Evolutionary conservation across 768 basidiomycete species (phyloP).

Genomic region (Cantharellus anzutake): DNA sequence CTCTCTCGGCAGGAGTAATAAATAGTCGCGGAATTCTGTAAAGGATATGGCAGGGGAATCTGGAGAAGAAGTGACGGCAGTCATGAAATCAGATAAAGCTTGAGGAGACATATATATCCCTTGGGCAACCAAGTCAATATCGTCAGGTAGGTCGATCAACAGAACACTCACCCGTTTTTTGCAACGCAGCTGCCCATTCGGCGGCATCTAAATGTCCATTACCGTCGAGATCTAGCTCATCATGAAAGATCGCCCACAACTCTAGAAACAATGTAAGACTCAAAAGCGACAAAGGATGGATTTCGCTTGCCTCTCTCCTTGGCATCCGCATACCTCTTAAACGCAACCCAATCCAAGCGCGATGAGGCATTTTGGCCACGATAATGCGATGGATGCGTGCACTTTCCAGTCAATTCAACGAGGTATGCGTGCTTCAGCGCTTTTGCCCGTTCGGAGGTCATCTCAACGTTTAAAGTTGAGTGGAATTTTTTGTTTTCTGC

Average conservation of each 20-base stretch:
- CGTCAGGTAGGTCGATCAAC: background rate
- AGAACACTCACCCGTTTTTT: slow-evolving; percentile 41
- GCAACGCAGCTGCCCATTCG: slow-evolving; percentile 42
- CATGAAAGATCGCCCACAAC: slow-evolving; percentile 79
- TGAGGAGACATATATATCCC: slow-evolving; percentile 22
- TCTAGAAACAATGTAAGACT: slow-evolving; percentile 25
- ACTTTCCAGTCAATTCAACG: slow-evolving; percentile 42
- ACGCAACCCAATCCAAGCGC: slow-evolving; percentile 42
- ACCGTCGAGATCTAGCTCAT: slow-evolving; percentile 77
- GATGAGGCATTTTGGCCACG: slow-evolving; percentile 19
- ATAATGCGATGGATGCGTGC: slow-evolving; percentile 7
- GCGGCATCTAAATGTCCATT: slow-evolving; percentile 61
- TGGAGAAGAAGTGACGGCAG: slow-evolving; percentile 51
- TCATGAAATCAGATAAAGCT: slow-evolving; percentile 68
- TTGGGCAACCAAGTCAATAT: too few species aligned
- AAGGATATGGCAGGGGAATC: slow-evolving; percentile 57
- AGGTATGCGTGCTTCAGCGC: slow-evolving; percentile 53
- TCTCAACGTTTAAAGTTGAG: too few species aligned
- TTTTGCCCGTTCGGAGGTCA: slow-evolving; percentile 38
- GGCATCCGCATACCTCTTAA: slow-evolving; percentile 52
- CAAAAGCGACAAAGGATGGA: background rate
- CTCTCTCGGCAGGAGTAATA: slow-evolving; percentile 68
- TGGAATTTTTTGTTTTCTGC: too few species aligned
- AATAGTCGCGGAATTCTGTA: slow-evolving; percentile 74
- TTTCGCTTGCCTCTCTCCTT: slow-evolving; percentile 60